phyloP scores from a whole-genome alignment of 225 moss, liverwort and hornwort genomes.

The Anthoceros angustus region DNA sequence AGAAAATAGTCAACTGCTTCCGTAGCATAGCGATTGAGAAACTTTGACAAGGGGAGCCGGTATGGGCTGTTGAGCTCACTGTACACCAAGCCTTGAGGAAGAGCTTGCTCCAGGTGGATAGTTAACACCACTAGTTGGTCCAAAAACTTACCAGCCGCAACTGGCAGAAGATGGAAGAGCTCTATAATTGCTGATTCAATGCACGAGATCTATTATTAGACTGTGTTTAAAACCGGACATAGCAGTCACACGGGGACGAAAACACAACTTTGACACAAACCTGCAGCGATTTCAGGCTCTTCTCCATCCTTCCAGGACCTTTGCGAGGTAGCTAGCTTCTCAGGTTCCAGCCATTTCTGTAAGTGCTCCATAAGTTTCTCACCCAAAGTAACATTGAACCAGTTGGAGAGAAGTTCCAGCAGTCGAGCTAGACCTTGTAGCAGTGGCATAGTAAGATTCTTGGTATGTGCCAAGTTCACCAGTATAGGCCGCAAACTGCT shows the following conservation, averaged over 20 bases:
- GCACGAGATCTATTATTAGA: slow-evolving; percentile 5
- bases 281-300: slow-evolving; percentile 98
- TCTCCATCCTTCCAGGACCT: slow-evolving; percentile 99
- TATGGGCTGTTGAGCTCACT: slow-evolving; percentile 98
- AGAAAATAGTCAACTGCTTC: slow-evolving; percentile 98
- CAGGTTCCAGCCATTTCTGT: slow-evolving; percentile 98
- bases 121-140: slow-evolving; percentile 77
- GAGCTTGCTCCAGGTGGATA: slow-evolving; percentile 91
- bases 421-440: slow-evolving; percentile 91
- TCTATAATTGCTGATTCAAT: slow-evolving; percentile 88
- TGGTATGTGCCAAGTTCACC: slow-evolving; percentile 96
- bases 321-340: slow-evolving; percentile 74
- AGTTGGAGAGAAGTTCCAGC: slow-evolving; percentile 92
- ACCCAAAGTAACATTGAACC: slow-evolving; percentile 99
- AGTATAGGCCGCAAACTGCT: slow-evolving; percentile 97
- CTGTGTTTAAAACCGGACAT: neutral
- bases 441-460: slow-evolving; percentile 99
- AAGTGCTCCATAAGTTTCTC: slow-evolving; percentile 99
- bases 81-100: slow-evolving; percentile 89
- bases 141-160: slow-evolving; percentile 87
- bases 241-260: neutral
- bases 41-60: slow-evolving; percentile 85
- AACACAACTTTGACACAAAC: slow-evolving; percentile 14
- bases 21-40: slow-evolving; percentile 89
- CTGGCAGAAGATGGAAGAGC: slow-evolving; percentile 84